Conservation (phyloP, 345 rosid genomes). For the Lepidium sativum region DNA sequence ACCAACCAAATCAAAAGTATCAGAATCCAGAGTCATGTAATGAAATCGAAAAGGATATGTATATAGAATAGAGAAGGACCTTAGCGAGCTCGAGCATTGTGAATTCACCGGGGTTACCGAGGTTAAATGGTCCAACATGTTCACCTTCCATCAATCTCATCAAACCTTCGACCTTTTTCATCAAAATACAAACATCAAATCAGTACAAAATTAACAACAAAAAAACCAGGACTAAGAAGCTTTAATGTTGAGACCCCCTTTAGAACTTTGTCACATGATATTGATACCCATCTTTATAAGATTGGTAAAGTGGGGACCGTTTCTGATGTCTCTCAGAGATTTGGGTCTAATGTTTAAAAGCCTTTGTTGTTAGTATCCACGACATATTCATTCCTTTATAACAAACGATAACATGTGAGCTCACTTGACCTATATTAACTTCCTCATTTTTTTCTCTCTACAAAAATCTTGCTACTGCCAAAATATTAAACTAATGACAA, state of each 20-base stretch:
- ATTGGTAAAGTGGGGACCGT: constrained; percentile 18
- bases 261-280: constrained; percentile 16
- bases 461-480: neutral
- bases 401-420: constrained; percentile 20
- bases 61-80: constrained; percentile 28
- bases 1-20: constrained; percentile 2
- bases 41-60: neutral
- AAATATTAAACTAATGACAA: neutral
- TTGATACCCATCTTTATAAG: constrained; percentile 7
- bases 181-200: neutral
- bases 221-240: neutral
- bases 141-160: constrained; percentile 96
- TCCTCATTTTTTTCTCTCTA: neutral
- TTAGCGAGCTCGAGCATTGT: constrained; percentile 98
- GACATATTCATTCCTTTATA: neutral
- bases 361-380: constrained; percentile 14
- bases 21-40: neutral
- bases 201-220: neutral
- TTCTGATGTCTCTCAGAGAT: neutral
- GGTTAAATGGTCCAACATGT: constrained; percentile 94
- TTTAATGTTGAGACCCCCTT: constrained; percentile 19
- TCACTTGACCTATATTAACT: constrained; percentile 3
- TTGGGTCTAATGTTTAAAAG: constrained; percentile 15
- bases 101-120: constrained; percentile 99
- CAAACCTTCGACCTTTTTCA: constrained; percentile 75